These are phyloP conservation scores for Cystoderma amianthinum DNA, from an alignment of 768 basidiomycete species.

Conservation along the genomic window DNA sequence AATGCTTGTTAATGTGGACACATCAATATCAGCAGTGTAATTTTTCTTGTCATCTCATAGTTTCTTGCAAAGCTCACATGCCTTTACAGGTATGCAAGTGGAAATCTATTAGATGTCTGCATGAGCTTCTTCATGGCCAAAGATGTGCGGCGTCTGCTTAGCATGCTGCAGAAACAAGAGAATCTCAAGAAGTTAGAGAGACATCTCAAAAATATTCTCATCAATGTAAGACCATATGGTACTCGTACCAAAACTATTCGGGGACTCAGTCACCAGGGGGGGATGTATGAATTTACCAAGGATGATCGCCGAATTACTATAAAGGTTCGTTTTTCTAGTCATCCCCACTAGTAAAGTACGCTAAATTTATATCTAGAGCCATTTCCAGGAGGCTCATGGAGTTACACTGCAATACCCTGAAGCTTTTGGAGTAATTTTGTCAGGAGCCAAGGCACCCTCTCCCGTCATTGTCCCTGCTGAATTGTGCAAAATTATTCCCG, in stretches of 20 bases:
- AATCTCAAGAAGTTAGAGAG: slow-evolving; percentile 20
- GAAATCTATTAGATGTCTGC: slow-evolving; percentile 22
- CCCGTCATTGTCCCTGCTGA: slow-evolving; percentile 67
- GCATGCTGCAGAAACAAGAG: slow-evolving; percentile 18
- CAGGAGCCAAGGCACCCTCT: slow-evolving; percentile 43
- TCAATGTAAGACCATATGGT: slow-evolving; percentile 19
- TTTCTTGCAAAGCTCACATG: slow-evolving; percentile 13
- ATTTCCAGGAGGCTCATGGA: slow-evolving; percentile 51
- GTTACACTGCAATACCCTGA: slow-evolving; percentile 52
- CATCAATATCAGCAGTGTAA: slow-evolving; percentile 83
- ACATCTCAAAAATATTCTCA: slow-evolving; percentile 25
- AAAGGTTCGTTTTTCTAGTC: slow-evolving; percentile 43
- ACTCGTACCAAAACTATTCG: slow-evolving; percentile 25
- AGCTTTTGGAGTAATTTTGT: slow-evolving; percentile 41
- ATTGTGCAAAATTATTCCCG: slow-evolving; percentile 51
- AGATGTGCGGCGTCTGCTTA: slow-evolving; percentile 37
- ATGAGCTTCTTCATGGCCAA: slow-evolving; percentile 48
- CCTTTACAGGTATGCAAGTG: slow-evolving; percentile 24
- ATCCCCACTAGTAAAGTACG: slow-evolving; percentile 56
- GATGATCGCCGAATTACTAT: slow-evolving; percentile 54
- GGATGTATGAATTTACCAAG: slow-evolving; percentile 28
- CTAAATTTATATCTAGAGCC: slow-evolving; percentile 46
- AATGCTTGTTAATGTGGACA: slow-evolving; percentile 76
- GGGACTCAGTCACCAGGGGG: slow-evolving; percentile 28
- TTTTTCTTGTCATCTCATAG: slow-evolving; percentile 19